Evolutionary conservation across 2,329 filamentous ascomycete species (phyloP), one percentile per base, ranked within the genome.

Genomic region (Cladophialophora carrionii): DNA sequence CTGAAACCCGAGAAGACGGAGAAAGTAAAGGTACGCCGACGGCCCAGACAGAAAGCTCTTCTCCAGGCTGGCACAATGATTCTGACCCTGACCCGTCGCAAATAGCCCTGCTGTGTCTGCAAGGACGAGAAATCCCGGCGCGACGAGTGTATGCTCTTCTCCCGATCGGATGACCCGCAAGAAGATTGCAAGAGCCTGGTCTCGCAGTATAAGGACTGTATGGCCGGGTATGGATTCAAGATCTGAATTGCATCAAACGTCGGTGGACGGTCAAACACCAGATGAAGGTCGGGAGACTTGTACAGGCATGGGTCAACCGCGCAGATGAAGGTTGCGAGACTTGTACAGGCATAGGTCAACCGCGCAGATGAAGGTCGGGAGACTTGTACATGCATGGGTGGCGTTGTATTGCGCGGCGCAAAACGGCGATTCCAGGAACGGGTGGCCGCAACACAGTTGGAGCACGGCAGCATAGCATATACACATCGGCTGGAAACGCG

Each of bases 141-240:
- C 69, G 95, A 99, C 81, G 93, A 99, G 80, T 99, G 95, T 84
- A 98, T 99, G 94, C 90, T 99, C 63, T 97, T 98, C 82, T 96
- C 92, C 62, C 92, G 87, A 68, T 85, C 90, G 67, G 84, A 88
- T 74, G 90, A 97, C 75, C 91, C 95, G 46, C 86, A 91, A 73
- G 84, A 87, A 74, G 92, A 96, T 74, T 99, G 95, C 84, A 85
- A 88, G 78, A 85, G 88, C 57, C 85, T 91, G 68, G 90, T 99
- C 69, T 87, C 91, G 31, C 88, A 91, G 76, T 99, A 99, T 82
- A 89, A 88, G 80, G 87, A 80, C 72, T 99, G 95, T 79, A 98
- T 99, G 95, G 87, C 88, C 64, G 90, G 92, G 10, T 98, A 90
- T 74, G 95, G 95, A 17, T 99, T 96, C 83, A 89, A 91, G 77